A percentile compares a stretch with the other conserved stretches of the same genome.
Evolutionary conservation across 1,284 basidiomycete species (phyloP).

Genomic region (Mycosarcoma mackinlayi): DNA sequence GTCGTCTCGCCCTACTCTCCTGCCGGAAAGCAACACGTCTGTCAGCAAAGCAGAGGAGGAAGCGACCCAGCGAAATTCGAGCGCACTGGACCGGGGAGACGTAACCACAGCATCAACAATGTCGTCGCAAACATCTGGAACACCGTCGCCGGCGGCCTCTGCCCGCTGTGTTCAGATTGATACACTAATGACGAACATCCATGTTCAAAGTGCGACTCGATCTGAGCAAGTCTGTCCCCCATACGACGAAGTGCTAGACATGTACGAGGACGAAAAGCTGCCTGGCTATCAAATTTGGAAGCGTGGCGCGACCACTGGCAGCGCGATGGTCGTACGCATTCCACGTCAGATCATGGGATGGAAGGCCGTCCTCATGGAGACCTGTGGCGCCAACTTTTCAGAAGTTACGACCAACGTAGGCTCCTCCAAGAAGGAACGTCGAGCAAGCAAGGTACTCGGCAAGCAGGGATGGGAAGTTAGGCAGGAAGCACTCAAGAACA

Average conservation of each 20-base stretch:
- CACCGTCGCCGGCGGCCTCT: no score
- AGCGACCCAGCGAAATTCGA: no score
- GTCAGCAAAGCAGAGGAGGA: no score
- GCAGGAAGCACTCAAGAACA: slow-evolving; percentile 42
- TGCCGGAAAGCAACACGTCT: no score
- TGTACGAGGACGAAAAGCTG: slow-evolving; percentile 27
- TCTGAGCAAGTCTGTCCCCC: background rate
- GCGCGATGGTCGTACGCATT: slow-evolving; percentile 11
- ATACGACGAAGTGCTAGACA: slow-evolving; percentile 14
- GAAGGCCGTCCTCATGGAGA: slow-evolving; percentile 43
- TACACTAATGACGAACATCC: background rate
- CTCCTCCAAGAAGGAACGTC: slow-evolving; percentile 12
- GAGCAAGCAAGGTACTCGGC: slow-evolving; percentile 29
- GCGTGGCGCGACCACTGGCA: background rate
- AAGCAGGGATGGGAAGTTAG: slow-evolving; percentile 40
- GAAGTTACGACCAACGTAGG: background rate
- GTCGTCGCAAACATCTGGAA: no score
- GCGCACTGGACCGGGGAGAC: no score
- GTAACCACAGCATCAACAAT: no score
- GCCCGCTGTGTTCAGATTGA: background rate
- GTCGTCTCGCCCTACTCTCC: no score
- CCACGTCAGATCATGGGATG: slow-evolving; percentile 42
- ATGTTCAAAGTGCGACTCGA: background rate
- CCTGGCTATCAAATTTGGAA: slow-evolving; percentile 31
- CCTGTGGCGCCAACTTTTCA: background rate